Conservation (phyloP, 768 basidiomycete genomes). For the Psilocybe tampanensis region DNA sequence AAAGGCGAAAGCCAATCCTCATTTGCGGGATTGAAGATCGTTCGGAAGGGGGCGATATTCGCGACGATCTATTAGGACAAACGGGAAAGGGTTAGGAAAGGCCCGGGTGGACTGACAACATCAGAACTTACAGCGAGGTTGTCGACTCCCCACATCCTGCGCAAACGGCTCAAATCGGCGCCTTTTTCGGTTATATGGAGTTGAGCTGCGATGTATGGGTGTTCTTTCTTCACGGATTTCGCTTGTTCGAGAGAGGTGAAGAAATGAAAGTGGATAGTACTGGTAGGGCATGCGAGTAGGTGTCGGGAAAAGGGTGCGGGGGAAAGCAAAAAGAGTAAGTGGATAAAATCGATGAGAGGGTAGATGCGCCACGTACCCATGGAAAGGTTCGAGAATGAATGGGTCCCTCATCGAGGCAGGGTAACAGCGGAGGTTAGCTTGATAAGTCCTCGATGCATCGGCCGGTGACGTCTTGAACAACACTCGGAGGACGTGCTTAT, state of each 20-base stretch:
- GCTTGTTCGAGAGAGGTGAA: background rate
- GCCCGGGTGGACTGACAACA: background rate
- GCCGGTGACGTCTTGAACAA: slow-evolving; percentile 3
- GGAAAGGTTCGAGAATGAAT: background rate
- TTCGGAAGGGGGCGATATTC: slow-evolving; percentile 11
- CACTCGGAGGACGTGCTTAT: background rate
- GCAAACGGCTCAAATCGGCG: background rate
- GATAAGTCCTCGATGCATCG: background rate
- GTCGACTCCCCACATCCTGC: slow-evolving; percentile 7
- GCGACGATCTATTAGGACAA: slow-evolving; percentile 16
- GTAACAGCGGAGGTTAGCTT: no score
- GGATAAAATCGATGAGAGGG: background rate
- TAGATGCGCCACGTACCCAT: no score
- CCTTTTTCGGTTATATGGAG: slow-evolving; percentile 1
- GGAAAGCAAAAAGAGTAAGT: background rate
- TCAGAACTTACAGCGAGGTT: slow-evolving; percentile 2
- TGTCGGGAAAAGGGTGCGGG: background rate
- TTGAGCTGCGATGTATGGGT: slow-evolving; percentile 4
- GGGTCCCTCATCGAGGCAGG: background rate
- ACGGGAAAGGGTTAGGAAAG: background rate
- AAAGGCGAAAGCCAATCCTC: slow-evolving; percentile 20
- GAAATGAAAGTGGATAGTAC: slow-evolving; percentile 1
- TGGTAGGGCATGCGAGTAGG: no score
- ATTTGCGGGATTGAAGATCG: slow-evolving; percentile 15
- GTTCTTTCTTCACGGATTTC: background rate